Evolutionary conservation across 306 rosid species (phyloP).

Genomic region (Lathyrus aphaca): DNA sequence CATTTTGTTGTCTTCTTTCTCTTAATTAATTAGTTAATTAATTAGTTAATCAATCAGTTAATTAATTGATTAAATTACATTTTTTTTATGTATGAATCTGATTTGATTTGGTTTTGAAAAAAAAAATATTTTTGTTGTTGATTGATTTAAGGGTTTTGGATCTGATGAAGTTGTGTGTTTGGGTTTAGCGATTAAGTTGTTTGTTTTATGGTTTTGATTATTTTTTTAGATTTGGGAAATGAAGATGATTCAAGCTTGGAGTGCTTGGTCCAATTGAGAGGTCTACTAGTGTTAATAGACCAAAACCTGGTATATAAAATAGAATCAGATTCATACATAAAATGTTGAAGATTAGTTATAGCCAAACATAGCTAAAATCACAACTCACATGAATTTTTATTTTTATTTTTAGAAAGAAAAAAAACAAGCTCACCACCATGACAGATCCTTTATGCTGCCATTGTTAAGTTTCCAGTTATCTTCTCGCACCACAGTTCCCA

Average conservation of each 20-base stretch:
- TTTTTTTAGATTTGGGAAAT: conserved; percentile 86
- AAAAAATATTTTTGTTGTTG: background rate
- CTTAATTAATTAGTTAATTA: background rate
- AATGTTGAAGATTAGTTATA: too few species aligned
- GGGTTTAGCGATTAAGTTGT: background rate
- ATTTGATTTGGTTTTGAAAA: too few species aligned
- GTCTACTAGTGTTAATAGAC: conserved; percentile 62
- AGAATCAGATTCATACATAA: too few species aligned
- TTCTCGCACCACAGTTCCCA: background rate
- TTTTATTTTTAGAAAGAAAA: too few species aligned
- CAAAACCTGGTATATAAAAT: conserved; percentile 75
- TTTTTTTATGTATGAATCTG: too few species aligned
- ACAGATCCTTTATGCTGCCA: background rate
- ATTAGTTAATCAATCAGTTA: too few species aligned
- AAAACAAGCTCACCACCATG: background rate
- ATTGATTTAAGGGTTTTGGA: conserved; percentile 55
- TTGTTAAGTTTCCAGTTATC: background rate
- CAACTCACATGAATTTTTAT: too few species aligned
- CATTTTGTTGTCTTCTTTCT: background rate
- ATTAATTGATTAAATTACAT: too few species aligned
- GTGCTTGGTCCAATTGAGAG: conserved; percentile 80
- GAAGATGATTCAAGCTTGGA: conserved; percentile 83
- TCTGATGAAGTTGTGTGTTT: conserved; percentile 38
- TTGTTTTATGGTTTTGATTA: conserved; percentile 31
- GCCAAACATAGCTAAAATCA: too few species aligned